phyloP scores from a whole-genome alignment of 345 rosid genomes.

The Excoecaria cochinchinensis region DNA sequence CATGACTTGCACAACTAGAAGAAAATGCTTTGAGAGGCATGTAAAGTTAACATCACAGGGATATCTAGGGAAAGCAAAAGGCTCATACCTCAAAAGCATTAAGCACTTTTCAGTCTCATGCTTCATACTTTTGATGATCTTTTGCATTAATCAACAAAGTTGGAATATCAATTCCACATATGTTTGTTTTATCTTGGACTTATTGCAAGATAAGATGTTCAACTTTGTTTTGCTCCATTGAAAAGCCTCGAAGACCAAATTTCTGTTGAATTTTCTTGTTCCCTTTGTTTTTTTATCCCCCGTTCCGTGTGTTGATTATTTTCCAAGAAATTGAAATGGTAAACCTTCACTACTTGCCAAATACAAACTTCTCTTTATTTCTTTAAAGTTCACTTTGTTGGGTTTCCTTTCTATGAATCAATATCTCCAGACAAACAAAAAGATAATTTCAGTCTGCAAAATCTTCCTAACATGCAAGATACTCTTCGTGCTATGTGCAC shows the following conservation, averaged over 20 bases:
- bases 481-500: not conserved
- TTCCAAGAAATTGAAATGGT: no score
- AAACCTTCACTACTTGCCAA: no score
- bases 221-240: not conserved
- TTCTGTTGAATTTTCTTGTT: not conserved
- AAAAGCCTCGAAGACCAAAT: not conserved
- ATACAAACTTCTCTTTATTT: no score
- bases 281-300: no score
- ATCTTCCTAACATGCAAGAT: not conserved
- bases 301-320: no score
- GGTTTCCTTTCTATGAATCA: not conserved
- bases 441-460: not conserved
- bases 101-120: slow-evolving; percentile 4
- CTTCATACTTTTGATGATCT: not conserved
- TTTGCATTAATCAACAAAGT: not conserved
- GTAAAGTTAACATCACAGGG: slow-evolving; percentile 1
- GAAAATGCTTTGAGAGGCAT: not conserved
- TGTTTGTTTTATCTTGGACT: not conserved
- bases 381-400: not conserved
- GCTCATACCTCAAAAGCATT: not conserved
- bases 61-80: not conserved
- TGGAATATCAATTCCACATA: not conserved
- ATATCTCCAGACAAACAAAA: not conserved
- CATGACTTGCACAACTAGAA: not conserved
- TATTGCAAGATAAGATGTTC: not conserved